Conservation (phyloP, 2,329 filamentous ascomycete species). For the Colletotrichum eremochloae region DNA sequence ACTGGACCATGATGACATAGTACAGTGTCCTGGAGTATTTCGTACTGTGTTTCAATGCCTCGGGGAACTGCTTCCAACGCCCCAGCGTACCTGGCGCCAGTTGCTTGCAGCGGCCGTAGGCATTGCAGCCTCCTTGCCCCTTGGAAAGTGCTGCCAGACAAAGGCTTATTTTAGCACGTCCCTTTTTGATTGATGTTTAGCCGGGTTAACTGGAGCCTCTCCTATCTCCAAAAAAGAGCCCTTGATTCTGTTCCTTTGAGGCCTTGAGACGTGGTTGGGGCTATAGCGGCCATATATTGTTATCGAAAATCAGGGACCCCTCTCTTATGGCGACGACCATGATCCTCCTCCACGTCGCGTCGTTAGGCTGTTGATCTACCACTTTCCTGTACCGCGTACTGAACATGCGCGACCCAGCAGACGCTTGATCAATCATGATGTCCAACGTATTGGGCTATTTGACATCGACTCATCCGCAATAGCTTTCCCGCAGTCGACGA, state of each 20-base stretch:
- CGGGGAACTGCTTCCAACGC: slow-evolving; percentile 3
- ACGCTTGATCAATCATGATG: slow-evolving; percentile 26
- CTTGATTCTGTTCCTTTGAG: slow-evolving; percentile 16
- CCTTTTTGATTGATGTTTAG: slow-evolving; percentile 15
- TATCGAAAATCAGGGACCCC: not conserved
- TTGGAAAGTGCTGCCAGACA: slow-evolving; percentile 11
- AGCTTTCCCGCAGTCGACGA: slow-evolving; percentile 20
- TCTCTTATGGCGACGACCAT: slow-evolving; percentile 11
- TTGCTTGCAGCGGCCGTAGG: slow-evolving; percentile 24
- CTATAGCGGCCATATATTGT: slow-evolving; percentile 1
- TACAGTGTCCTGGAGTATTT: slow-evolving; percentile 11
- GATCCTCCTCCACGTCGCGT: slow-evolving; percentile 25
- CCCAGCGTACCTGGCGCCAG: slow-evolving; percentile 13
- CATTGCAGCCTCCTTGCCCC: not conserved
- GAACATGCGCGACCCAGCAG: slow-evolving; percentile 16
- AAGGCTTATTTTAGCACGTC: slow-evolving; percentile 35
- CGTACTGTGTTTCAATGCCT: not conserved
- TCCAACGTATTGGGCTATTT: slow-evolving; percentile 13
- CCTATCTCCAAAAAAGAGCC: slow-evolving; percentile 20
- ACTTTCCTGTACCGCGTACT: slow-evolving; percentile 13
- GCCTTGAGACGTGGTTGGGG: not conserved
- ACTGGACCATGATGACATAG: slow-evolving; percentile 27
- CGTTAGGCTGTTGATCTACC: slow-evolving; percentile 6
- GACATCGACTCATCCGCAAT: slow-evolving; percentile 33
- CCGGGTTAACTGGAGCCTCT: slow-evolving; percentile 29